These are phyloP conservation scores for Solioccasus polychromus DNA, from an alignment of 768 basidiomycete species.

Conservation along the genomic window DNA sequence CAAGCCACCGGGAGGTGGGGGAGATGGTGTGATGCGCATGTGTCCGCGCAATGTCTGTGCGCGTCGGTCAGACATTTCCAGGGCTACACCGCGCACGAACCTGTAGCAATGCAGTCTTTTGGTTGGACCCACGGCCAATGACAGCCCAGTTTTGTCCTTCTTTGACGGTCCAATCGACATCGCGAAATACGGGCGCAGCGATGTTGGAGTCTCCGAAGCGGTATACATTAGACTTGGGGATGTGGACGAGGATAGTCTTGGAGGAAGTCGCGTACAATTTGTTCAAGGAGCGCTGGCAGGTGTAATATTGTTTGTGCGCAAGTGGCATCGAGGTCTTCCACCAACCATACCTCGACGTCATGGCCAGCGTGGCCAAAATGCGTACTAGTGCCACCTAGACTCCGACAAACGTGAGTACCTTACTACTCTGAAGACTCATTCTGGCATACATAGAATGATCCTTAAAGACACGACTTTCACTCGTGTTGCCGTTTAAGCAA, in stretches of 20 bases:
- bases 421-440: too few species aligned
- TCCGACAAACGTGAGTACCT: too few species aligned
- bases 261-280: too few species aligned
- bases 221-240: constrained; percentile 51
- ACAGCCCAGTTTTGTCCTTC: constrained; percentile 75
- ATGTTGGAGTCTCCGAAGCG: constrained; percentile 56
- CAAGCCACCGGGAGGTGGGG: constrained; percentile 62
- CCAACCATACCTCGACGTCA: not conserved
- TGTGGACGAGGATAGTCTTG: constrained; percentile 31
- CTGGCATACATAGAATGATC: too few species aligned
- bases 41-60: constrained; percentile 70
- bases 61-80: not conserved
- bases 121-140: constrained; percentile 60
- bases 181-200: constrained; percentile 46
- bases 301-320: not conserved
- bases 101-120: constrained; percentile 62
- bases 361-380: too few species aligned
- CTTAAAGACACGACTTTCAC: not conserved
- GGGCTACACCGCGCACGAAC: constrained; percentile 34
- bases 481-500: too few species aligned
- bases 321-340: not conserved
- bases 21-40: constrained; percentile 62
- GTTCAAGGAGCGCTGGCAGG: too few species aligned
- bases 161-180: constrained; percentile 56
- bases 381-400: too few species aligned